Conservation (phyloP, 1,284 basidiomycete genomes). For the Cystobasidium slooffiae region DNA sequence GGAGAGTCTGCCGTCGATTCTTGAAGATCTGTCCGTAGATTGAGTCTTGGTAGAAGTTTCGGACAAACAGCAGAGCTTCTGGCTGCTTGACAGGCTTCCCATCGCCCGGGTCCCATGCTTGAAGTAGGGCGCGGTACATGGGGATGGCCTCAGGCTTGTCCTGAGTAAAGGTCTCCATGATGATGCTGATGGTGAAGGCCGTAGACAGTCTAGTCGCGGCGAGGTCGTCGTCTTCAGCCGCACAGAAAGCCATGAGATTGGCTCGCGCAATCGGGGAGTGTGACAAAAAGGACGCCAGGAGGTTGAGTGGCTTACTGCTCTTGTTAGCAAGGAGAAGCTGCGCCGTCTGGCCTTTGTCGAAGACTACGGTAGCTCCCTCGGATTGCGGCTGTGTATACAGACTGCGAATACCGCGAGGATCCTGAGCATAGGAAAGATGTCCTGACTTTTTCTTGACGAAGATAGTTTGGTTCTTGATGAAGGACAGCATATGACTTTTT, state of each 20-base stretch:
- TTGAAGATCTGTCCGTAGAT: constrained; percentile 4
- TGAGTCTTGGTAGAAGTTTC: neutral
- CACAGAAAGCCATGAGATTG: constrained; percentile 48
- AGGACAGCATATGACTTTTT: constrained; percentile 68
- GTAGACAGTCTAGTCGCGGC: constrained; percentile 56
- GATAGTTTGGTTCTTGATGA: constrained; percentile 77
- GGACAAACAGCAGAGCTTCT: neutral
- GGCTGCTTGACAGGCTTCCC: constrained; percentile 3
- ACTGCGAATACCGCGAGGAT: constrained; percentile 88
- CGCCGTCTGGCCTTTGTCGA: constrained; percentile 75
- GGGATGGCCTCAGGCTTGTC: constrained; percentile 81
- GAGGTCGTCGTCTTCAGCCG: neutral
- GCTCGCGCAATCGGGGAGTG: constrained; percentile 61
- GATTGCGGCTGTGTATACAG: constrained; percentile 79
- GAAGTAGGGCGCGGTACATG: constrained; percentile 72
- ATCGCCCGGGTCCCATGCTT: constrained; percentile 50
- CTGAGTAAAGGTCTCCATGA: constrained; percentile 84
- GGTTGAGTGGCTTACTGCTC: constrained; percentile 69
- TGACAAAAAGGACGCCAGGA: constrained; percentile 81
- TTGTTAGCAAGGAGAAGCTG: constrained; percentile 66
- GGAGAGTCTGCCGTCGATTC: neutral
- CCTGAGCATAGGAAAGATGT: constrained; percentile 87
- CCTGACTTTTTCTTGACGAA: constrained; percentile 91
- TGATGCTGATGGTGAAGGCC: constrained; percentile 71
- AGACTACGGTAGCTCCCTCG: constrained; percentile 72